These are phyloP conservation scores for Polygonum maritimum DNA, from an alignment of 148 eudicot genomes.

Conservation along the genomic window DNA sequence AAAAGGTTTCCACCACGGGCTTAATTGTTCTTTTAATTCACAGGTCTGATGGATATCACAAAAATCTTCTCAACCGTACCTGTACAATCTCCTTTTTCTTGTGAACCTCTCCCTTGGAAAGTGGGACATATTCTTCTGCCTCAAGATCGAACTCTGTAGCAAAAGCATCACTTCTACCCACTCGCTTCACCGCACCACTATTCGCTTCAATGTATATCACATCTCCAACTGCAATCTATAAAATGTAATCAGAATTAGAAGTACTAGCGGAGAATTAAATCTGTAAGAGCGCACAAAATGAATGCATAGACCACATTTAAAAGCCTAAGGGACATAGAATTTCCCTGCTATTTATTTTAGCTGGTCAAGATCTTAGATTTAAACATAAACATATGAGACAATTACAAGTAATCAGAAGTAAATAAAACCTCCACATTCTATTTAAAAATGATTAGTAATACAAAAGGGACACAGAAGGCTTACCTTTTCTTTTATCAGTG, in stretches of 20 bases:
- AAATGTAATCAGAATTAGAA: background rate
- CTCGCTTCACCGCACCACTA: constrained; percentile 97
- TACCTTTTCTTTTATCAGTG: constrained; percentile 95
- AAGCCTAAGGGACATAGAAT: background rate
- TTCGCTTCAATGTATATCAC: constrained; percentile 93
- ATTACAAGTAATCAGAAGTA: background rate
- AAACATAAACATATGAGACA: background rate
- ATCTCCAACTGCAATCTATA: constrained; percentile 95
- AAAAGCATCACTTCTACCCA: constrained; percentile 98
- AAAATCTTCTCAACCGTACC: constrained; percentile 28
- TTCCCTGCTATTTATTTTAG: background rate
- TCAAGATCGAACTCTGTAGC: constrained; percentile 98
- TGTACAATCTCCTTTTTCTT: constrained; percentile 98
- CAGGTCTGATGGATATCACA: background rate
- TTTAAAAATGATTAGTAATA: background rate
- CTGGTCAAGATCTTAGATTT: background rate
- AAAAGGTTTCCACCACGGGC: too few species aligned
- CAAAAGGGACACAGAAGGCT: background rate
- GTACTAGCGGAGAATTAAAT: background rate
- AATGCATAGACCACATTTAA: background rate
- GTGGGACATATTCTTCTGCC: constrained; percentile 98
- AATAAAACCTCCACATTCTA: background rate
- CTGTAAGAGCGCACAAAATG: background rate
- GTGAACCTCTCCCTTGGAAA: constrained; percentile 99
- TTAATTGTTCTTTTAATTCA: background rate